A percentile compares a stretch with the other conserved stretches of the same genome.
Conservation (phyloP, 2,329 filamentous ascomycete species). For the Trichoderma koningiopsis region DNA sequence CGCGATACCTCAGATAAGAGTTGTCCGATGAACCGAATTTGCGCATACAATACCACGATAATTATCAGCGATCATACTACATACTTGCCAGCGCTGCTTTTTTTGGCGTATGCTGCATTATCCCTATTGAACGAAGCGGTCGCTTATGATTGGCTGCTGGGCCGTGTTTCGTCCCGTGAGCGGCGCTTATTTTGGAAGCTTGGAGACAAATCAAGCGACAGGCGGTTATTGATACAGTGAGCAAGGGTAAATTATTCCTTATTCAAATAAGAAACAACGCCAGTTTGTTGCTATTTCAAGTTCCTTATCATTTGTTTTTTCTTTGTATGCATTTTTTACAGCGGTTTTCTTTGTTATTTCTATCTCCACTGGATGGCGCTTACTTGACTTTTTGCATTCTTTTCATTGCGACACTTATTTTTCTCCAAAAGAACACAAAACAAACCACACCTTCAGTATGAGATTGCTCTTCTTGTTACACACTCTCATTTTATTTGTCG, state of each 20-base stretch:
- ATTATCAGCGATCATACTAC: not conserved
- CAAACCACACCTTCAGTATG: not conserved
- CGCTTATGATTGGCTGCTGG: constrained; percentile 9
- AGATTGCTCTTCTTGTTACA: not conserved
- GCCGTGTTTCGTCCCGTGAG: constrained; percentile 8
- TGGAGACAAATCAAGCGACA: not conserved
- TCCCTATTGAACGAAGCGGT: not conserved
- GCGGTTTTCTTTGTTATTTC: not conserved
- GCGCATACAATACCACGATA: not conserved
- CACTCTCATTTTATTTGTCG: not conserved
- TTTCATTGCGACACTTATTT: not conserved
- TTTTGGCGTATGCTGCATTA: not conserved
- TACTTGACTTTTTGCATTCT: not conserved
- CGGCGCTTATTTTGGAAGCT: constrained; percentile 5
- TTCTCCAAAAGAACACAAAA: not conserved
- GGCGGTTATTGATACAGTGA: not conserved
- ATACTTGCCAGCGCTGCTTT: not conserved
- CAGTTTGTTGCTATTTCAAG: not conserved
- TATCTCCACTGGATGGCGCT: not conserved
- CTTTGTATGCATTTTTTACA: not conserved
- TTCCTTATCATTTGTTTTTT: not conserved
- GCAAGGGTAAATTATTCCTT: not conserved
- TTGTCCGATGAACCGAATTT: not conserved
- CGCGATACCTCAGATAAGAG: not conserved
- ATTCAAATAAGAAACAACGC: not conserved